These are phyloP conservation scores for Atalantia buxifolia DNA, from an alignment of 345 rosid species.

Conservation along the genomic window DNA sequence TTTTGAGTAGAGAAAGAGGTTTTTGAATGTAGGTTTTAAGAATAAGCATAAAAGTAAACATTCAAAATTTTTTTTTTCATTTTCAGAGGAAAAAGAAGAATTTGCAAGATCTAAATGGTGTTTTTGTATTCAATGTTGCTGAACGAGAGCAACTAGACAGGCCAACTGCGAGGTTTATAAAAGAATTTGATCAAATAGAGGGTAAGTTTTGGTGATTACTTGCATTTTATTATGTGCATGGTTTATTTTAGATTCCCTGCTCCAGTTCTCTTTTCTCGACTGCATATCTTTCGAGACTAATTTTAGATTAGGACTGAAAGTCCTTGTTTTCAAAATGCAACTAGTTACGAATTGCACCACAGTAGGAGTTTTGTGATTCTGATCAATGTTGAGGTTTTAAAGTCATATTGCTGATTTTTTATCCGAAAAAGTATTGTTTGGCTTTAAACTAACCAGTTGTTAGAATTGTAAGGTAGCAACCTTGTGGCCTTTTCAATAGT, in stretches of 20 bases:
- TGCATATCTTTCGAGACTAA: neutral
- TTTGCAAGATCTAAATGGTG: conserved; percentile 75
- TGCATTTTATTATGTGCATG: neutral
- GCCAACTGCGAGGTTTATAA: conserved; percentile 85
- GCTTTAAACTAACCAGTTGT: neutral
- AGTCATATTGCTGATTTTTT: neutral
- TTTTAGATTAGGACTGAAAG: neutral
- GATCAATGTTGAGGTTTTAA: neutral
- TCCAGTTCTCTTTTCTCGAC: neutral
- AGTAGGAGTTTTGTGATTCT: neutral
- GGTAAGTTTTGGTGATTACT: conserved; percentile 35
- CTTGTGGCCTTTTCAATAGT: neutral
- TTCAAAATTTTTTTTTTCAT: conserved; percentile 10
- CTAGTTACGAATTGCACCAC: too few species aligned
- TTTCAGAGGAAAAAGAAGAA: conserved; percentile 92
- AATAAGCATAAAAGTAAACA: neutral
- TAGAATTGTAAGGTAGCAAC: neutral
- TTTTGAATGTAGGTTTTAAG: neutral
- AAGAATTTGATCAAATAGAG: conserved; percentile 67
- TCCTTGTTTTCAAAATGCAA: neutral
- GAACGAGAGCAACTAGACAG: conserved; percentile 77
- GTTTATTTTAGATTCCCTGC: neutral
- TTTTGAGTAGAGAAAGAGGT: neutral
- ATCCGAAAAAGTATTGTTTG: neutral
- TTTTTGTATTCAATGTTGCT: conserved; percentile 71